Conservation (phyloP, 805 yeast species). For the Wickerhamomyces queroliae region DNA sequence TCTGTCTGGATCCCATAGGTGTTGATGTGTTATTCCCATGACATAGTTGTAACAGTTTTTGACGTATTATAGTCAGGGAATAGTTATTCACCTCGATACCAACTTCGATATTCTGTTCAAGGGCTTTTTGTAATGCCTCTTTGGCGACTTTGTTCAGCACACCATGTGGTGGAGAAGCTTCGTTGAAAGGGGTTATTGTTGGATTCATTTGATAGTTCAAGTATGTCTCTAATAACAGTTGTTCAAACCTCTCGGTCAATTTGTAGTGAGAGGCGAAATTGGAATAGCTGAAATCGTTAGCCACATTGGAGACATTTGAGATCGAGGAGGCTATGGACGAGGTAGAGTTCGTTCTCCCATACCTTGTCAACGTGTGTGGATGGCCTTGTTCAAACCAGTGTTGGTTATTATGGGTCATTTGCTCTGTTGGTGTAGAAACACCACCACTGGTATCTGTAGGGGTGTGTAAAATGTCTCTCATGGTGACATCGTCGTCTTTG, state of each 20-base stretch:
- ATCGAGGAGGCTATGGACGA: conserved; percentile 20
- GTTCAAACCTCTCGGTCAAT: conserved; percentile 35
- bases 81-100: conserved; percentile 33
- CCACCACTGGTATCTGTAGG: conserved; percentile 4
- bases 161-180: conserved; percentile 62
- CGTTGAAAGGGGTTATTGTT: conserved; percentile 62
- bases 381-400: conserved; percentile 1
- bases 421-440: conserved; percentile 21
- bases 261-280: conserved; percentile 22
- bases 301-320: conserved; percentile 15
- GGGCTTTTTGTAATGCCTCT: conserved; percentile 38
- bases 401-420: conserved; percentile 7
- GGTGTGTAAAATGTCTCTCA: conserved; percentile 13
- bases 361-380: conserved; percentile 16
- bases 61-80: conserved; percentile 32
- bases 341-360: conserved; percentile 20
- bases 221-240: conserved; percentile 39
- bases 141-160: conserved; percentile 55
- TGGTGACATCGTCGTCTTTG: conserved; percentile 8
- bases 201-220: conserved; percentile 49
- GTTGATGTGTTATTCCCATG: conserved; percentile 8
- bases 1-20: conserved; percentile 10
- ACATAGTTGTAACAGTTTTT: conserved; percentile 26
- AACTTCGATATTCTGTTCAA: conserved; percentile 25
- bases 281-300: conserved; percentile 18